Percentiles rank a stretch among this genome's conserved stretches.
Conservation (phyloP, 2,329 filamentous ascomycete genomes). For the Aspergillus pseudoterreus region DNA sequence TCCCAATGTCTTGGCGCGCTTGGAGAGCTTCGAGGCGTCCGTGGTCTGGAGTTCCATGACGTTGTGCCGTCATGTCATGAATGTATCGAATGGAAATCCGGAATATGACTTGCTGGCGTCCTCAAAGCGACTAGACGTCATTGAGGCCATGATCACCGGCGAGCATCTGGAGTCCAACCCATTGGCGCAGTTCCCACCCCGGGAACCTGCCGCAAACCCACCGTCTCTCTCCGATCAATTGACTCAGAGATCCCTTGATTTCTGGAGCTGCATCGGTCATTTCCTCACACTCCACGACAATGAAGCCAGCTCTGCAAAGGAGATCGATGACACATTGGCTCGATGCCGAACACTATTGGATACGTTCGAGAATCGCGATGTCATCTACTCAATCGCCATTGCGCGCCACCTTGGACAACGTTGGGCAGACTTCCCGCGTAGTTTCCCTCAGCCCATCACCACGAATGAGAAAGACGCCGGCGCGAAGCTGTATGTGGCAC, state of each 20-base stretch:
- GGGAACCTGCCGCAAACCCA: constrained; percentile 33
- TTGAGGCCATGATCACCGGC: constrained; percentile 74
- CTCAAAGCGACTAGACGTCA: constrained; percentile 66
- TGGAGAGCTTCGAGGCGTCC: constrained; percentile 55
- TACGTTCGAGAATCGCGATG: constrained; percentile 80
- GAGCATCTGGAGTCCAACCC: constrained; percentile 57
- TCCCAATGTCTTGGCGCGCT: constrained; percentile 32
- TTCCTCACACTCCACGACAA: constrained; percentile 66
- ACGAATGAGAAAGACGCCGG: constrained; percentile 65
- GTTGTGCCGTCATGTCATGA: constrained; percentile 46
- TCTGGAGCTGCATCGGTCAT: constrained; percentile 76
- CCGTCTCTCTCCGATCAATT: constrained; percentile 48
- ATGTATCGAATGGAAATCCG: constrained; percentile 33
- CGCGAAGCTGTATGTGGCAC: constrained; percentile 64
- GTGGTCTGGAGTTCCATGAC: constrained; percentile 59
- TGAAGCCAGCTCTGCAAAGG: constrained; percentile 48
- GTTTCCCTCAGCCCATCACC: constrained; percentile 53
- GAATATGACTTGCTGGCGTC: constrained; percentile 60
- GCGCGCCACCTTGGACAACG: constrained; percentile 70
- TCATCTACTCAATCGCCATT: constrained; percentile 84
- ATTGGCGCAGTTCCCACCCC: constrained; percentile 42
- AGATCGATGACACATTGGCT: constrained; percentile 63
- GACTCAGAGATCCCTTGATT: constrained; percentile 64
- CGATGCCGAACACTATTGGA: constrained; percentile 69
- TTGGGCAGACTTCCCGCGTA: constrained; percentile 57